phyloP scores from a whole-genome alignment of 441 rosid genomes.

The Pelargonium australe region DNA sequence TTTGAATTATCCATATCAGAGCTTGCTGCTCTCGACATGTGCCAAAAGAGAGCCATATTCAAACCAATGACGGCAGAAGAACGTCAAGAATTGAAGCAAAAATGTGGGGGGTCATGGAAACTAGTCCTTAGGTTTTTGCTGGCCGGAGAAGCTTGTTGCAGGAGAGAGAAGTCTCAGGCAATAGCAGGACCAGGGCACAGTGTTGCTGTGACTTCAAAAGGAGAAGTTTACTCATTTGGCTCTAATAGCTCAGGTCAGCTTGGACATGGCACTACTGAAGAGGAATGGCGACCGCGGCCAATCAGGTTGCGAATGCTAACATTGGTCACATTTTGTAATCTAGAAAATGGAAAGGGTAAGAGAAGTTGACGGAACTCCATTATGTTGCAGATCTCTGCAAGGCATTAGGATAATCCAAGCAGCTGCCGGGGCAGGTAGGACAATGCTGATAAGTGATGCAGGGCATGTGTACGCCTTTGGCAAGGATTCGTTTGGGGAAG shows the following conservation, averaged over 20 bases:
- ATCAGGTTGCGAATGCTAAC: conserved; percentile 58
- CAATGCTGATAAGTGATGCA: conserved; percentile 86
- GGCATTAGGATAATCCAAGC: conserved; percentile 93
- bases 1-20: conserved; percentile 62
- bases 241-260: conserved; percentile 82
- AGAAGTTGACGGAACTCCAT: conserved; percentile 39
- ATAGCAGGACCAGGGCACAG: conserved; percentile 93
- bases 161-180: conserved; percentile 94
- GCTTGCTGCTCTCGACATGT: conserved; percentile 98
- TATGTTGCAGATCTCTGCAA: conserved; percentile 86
- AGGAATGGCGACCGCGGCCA: conserved; percentile 60
- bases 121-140: conserved; percentile 76
- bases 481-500: conserved; percentile 71
- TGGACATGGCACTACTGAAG: conserved; percentile 73
- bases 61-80: conserved; percentile 72
- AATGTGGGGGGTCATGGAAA: conserved; percentile 96
- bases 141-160: conserved; percentile 83
- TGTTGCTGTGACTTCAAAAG: conserved; percentile 69
- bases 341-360: conserved; percentile 27
- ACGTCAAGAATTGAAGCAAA: conserved; percentile 58
- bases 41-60: conserved; percentile 72
- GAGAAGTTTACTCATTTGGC: conserved; percentile 75
- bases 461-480: conserved; percentile 86
- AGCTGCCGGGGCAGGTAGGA: conserved; percentile 86
- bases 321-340: conserved; percentile 27